phyloP scores from a whole-genome alignment of 306 rosid genomes.

The Ormosia semicastrata region DNA sequence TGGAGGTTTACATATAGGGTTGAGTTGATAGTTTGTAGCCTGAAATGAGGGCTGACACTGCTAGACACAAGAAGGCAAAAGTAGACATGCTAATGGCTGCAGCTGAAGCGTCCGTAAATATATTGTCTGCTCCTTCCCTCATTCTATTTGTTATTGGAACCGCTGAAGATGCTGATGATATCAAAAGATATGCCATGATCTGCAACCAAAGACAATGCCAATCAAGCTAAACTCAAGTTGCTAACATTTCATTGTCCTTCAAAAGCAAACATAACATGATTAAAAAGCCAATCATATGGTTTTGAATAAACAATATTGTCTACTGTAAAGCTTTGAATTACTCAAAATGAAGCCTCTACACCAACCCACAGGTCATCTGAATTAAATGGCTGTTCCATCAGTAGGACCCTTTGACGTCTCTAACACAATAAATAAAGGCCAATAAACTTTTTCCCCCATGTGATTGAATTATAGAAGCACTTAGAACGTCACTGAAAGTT shows the following conservation, averaged over 20 bases:
- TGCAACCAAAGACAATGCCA: constrained; percentile 29
- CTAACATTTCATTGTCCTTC: neutral
- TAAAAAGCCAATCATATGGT: constrained; percentile 9
- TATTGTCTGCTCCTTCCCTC: constrained; percentile 64
- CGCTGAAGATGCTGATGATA: constrained; percentile 76
- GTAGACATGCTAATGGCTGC: constrained; percentile 71
- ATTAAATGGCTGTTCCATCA: neutral
- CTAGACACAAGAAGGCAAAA: constrained; percentile 59
- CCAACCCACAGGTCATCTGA: neutral
- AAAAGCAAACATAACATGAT: neutral
- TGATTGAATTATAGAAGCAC: neutral
- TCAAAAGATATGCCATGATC: constrained; percentile 73
- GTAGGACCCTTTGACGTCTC: neutral
- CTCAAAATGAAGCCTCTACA: constrained; percentile 26
- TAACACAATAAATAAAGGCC: neutral
- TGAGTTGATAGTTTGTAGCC: constrained; percentile 62
- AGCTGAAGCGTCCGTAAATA: constrained; percentile 63
- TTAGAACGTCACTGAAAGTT: constrained; percentile 5
- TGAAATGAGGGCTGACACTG: constrained; percentile 58
- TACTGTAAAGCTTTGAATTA: neutral
- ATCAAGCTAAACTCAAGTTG: neutral
- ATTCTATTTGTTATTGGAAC: constrained; percentile 64
- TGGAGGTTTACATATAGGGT: constrained; percentile 47
- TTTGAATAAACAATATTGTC: neutral
- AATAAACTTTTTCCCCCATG: neutral